phyloP scores from a whole-genome alignment of 805 yeast species.

The Metschnikowia gruessii region DNA sequence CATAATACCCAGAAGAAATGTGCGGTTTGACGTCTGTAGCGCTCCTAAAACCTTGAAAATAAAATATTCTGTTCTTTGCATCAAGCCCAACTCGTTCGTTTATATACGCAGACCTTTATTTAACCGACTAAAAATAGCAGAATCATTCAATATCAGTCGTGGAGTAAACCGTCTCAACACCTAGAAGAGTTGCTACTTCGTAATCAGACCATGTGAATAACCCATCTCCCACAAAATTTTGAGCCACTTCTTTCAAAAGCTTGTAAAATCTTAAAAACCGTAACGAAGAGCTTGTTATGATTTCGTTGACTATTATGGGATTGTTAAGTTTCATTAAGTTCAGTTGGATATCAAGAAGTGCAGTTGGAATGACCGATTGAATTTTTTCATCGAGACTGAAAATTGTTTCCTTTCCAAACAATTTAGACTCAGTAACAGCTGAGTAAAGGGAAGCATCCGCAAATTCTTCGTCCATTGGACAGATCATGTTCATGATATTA shows the following conservation, averaged over 20 bases:
- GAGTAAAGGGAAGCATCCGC: slow-evolving; percentile 62
- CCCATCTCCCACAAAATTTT: slow-evolving; percentile 32
- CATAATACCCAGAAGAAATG: no score
- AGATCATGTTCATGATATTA: slow-evolving; percentile 70
- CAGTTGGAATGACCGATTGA: slow-evolving; percentile 54
- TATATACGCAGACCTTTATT: no score
- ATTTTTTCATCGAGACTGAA: slow-evolving; percentile 43
- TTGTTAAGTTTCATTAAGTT: slow-evolving; percentile 59
- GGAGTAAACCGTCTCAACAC: slow-evolving; percentile 42
- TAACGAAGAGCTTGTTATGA: slow-evolving; percentile 48
- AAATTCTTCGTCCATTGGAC: slow-evolving; percentile 56
- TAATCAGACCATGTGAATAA: slow-evolving; percentile 51
- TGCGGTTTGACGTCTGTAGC: no score
- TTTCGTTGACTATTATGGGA: slow-evolving; percentile 57
- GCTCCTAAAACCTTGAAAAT: no score
- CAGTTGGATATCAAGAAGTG: slow-evolving; percentile 58
- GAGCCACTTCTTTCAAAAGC: slow-evolving; percentile 36
- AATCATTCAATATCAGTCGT: background rate
- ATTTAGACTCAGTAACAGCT: slow-evolving; percentile 60
- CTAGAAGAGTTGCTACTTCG: slow-evolving; percentile 69
- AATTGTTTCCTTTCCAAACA: slow-evolving; percentile 47
- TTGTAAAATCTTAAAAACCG: slow-evolving; percentile 48
- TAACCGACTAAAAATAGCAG: no score
- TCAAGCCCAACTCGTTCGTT: no score
- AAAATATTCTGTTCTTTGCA: no score